Evolutionary conservation across 2,329 filamentous ascomycete species (phyloP).

Genomic region (Xylariaceae sp.): DNA sequence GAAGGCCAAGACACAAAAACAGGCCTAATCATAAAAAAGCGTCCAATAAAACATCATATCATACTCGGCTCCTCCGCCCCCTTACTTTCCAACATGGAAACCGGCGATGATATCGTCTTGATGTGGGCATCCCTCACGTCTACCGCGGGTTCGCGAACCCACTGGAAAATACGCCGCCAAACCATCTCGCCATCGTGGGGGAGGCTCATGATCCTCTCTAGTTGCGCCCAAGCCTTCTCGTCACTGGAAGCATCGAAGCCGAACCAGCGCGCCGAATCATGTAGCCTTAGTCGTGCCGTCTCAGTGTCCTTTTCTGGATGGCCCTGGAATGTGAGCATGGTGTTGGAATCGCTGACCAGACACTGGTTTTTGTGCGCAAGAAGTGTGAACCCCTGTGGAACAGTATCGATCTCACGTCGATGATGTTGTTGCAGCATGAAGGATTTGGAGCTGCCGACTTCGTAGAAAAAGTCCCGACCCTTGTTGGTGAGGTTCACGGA

Average conservation of each 20-base stretch:
- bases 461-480: conserved; percentile 36
- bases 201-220: conserved; percentile 29
- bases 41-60: conserved; percentile 6
- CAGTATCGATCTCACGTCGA: conserved; percentile 33
- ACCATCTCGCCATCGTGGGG: conserved; percentile 36
- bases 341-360: conserved; percentile 36
- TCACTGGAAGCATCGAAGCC: conserved; percentile 31
- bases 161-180: conserved; percentile 31
- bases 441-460: conserved; percentile 15
- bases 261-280: conserved; percentile 36
- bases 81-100: neutral
- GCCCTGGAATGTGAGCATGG: conserved; percentile 41
- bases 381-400: conserved; percentile 7
- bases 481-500: conserved; percentile 35
- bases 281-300: conserved; percentile 36
- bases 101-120: neutral
- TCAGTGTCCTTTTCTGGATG: conserved; percentile 41
- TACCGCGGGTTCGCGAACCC: conserved; percentile 9
- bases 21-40: neutral
- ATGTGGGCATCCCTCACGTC: neutral
- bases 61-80: conserved; percentile 11
- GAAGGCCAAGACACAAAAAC: neutral
- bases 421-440: conserved; percentile 38
- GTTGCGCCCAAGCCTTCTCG: conserved; percentile 27
- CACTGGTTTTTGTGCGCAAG: conserved; percentile 33